Base-by-base conservation (phyloP, 495 filamentous ascomycete species). In the Xylaria curta region DNA sequence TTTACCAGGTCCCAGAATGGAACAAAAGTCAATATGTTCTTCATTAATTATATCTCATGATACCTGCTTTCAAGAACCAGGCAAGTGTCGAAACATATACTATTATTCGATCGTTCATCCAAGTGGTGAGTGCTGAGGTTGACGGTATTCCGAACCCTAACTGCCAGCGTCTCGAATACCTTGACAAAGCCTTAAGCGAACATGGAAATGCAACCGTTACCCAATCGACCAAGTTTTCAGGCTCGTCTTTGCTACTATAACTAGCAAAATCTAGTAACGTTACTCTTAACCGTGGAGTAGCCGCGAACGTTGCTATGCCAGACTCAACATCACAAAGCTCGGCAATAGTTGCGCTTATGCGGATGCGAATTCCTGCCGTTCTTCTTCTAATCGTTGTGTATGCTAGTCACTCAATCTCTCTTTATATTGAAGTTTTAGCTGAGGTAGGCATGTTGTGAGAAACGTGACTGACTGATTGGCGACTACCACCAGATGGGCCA, bases 401-500 rank as follows among this genome's bases (percentile, higher is more conserved):
- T 13, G 69, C 19, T 13, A 33, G 1, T 38, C 54, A 69, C 38
- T 24, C 21, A 28, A 3, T 12, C 51, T 19, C 40, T 54, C 58
- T 0, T 61, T 36, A 51, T 51, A 21, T 31, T 36, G 51, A 19
- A 2, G 17, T 31, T 19, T 26, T 1, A 12, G 21, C 33, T 21
- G 33, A 46, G 28, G 15, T 5, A n/a, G 51, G 33, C n/a, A 71
- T n/a, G 33, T 38, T 17, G 7, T 26, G 60, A 17, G 8, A 46
- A 26, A 13, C 28, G 19, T 19, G 28, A 40, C 60, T 19, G 28
- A 40, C 60, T 71, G 60, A 71, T 28, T 26, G 15, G 15, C 4
- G 19, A 47, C 28, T 13, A 47, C 31, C 47, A 49, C 21, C 46
- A 85, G 83, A 62, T 85, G 84, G 84, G 79, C 75, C 68, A 75